Base-by-base conservation (phyloP, 2,329 filamentous ascomycete species). In the Sclerotinia trifoliorum region DNA sequence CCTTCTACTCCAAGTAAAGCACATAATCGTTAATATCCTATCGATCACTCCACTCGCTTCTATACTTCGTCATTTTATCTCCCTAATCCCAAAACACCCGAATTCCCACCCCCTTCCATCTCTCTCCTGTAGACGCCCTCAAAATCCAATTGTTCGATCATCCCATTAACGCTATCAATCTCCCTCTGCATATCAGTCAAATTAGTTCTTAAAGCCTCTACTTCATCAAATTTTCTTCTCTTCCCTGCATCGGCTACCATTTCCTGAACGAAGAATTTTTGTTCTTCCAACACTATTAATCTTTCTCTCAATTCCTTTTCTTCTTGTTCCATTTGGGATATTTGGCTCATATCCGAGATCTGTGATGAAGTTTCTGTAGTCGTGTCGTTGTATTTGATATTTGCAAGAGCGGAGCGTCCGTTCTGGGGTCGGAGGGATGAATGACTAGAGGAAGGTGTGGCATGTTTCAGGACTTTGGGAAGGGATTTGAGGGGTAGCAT, bases 401-500 rank as follows among this genome's bases (percentile, higher is more conserved):
- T 80, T 5, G 86, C 83, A 21, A 90, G 80, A 2, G 86, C 84
- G 19, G 69, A 68, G 7, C 72, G 71, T 32, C 74, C 71, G 24
- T 74, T 73, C 5, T 70, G 42, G 8, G 73, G 70, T 7, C 73
- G 67, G 10, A 63, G n/a, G 8, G 65, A 67, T 39, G 65, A 54
- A 24, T 67, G 65, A 32, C 55, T 62, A 24, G 82, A 83, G 79
- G 70, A 80, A 80, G 86, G 82, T 2, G 87, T 83, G 0, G 88
- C 88, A 17, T 89, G 87, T 57, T 85, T 86, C 42, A 87, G 80
- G n/a, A 87, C 78, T 70, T 85, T 86, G 0, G 85, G 85, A 1
- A 88, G 79, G 0, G 83, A 80, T 77, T 86, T 90, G 17, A 92
- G 79, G 0, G 90, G 89, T n/a, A 92, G 82, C 90, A 92, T 92